Evolutionary conservation across 1,284 basidiomycete genomes (phyloP).

Genomic region (Sporisorium scitamineum): DNA sequence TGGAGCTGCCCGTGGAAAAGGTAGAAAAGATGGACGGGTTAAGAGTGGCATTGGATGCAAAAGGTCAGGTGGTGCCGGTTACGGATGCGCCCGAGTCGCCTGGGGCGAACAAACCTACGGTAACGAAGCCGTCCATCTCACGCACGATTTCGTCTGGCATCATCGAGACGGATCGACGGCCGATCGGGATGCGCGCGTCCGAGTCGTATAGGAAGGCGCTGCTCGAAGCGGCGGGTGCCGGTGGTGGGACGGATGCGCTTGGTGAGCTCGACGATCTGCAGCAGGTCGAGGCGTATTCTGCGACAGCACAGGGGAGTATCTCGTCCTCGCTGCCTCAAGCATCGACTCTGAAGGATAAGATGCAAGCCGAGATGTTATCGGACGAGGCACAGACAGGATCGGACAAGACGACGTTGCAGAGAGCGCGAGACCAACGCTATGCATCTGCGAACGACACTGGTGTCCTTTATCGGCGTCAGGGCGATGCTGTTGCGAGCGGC

Average conservation of each 20-base stretch:
- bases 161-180: conserved; percentile 22
- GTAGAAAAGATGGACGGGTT: conserved; percentile 20
- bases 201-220: conserved; percentile 45
- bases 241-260: neutral
- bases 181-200: conserved; percentile 46
- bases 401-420: neutral
- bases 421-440: conserved; percentile 25
- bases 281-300: neutral
- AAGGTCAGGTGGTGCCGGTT: conserved; percentile 9
- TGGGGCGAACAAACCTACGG: neutral
- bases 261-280: conserved; percentile 6
- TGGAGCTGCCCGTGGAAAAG: conserved; percentile 19
- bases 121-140: conserved; percentile 6
- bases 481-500: conserved; percentile 1
- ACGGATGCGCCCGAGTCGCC: neutral
- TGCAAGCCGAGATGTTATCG: conserved; percentile 8
- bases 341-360: conserved; percentile 13
- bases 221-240: conserved; percentile 24
- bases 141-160: conserved; percentile 26
- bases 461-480: conserved; percentile 11
- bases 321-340: conserved; percentile 51
- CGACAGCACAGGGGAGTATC: neutral
- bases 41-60: conserved; percentile 17
- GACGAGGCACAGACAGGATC: neutral
- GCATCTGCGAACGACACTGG: conserved; percentile 37